These are phyloP conservation scores for Cladosporium sp. DNA, from an alignment of 2,329 filamentous ascomycete genomes.

Conservation along the genomic window DNA sequence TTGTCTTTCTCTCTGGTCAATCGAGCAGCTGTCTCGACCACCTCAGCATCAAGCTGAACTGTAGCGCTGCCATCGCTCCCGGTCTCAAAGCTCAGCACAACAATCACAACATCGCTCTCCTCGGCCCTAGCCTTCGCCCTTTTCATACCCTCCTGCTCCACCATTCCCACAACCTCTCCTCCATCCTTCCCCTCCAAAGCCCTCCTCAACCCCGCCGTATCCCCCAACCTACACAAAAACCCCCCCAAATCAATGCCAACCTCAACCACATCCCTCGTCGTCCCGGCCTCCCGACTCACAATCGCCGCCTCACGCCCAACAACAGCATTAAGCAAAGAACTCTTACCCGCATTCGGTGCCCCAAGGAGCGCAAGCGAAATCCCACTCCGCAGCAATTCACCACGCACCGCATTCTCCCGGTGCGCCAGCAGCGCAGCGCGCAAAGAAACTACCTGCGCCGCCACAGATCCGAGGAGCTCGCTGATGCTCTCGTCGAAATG, in stretches of 20 bases:
- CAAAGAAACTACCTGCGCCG: conserved; percentile 63
- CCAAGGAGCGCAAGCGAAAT: conserved; percentile 86
- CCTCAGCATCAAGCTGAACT: conserved; percentile 54
- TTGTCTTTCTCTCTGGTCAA: conserved; percentile 54
- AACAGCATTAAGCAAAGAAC: conserved; percentile 85
- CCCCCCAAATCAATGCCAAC: conserved; percentile 85
- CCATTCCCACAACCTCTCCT: conserved; percentile 59
- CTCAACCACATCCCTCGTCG: conserved; percentile 91
- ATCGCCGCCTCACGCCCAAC: conserved; percentile 94
- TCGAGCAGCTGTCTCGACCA: conserved; percentile 55
- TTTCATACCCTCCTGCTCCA: conserved; percentile 89
- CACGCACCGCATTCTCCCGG: conserved; percentile 74
- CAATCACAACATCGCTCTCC: conserved; percentile 82
- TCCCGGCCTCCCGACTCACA: conserved; percentile 88
- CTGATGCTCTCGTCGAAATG: conserved; percentile 88
- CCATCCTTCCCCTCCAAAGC: conserved; percentile 1
- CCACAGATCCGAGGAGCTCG: conserved; percentile 71
- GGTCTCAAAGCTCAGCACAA: conserved; percentile 73
- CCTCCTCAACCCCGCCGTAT: conserved; percentile 81
- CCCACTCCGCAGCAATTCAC: conserved; percentile 80
- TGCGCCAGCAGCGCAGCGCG: conserved; percentile 66
- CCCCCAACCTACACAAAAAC: conserved; percentile 89
- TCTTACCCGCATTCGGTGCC: conserved; percentile 93
- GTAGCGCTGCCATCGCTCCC: conserved; percentile 34
- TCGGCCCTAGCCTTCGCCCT: conserved; percentile 78